Evolutionary conservation across 2,329 filamentous ascomycete genomes (phyloP).

Genomic region (Onygena corvina): DNA sequence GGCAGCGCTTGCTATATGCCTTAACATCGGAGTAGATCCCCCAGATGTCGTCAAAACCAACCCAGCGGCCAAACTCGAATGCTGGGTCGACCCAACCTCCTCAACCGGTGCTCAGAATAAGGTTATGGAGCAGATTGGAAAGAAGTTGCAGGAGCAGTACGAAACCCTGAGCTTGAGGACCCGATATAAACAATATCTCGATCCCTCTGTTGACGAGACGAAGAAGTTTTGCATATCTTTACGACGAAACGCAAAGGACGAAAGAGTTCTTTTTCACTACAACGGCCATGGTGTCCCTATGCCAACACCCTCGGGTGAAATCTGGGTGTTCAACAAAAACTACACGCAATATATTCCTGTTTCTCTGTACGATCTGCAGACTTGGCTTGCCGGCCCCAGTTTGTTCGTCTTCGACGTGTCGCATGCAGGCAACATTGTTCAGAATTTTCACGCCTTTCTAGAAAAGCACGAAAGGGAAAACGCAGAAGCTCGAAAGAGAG

Average conservation of each 20-base stretch:
- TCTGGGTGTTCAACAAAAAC: constrained; percentile 98
- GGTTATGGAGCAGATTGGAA: constrained; percentile 86
- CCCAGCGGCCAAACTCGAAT: constrained; percentile 85
- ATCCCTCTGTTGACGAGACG: constrained; percentile 93
- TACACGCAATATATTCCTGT: constrained; percentile 98
- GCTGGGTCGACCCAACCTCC: constrained; percentile 85
- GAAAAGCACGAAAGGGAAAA: constrained; percentile 92
- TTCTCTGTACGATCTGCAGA: constrained; percentile 85
- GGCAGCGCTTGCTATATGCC: constrained; percentile 80
- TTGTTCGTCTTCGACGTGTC: constrained; percentile 98
- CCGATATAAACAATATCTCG: constrained; percentile 93
- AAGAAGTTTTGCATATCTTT: constrained; percentile 91
- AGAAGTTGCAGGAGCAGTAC: constrained; percentile 90
- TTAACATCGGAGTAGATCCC: constrained; percentile 95
- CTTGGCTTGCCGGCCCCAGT: constrained; percentile 89
- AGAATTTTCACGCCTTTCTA: constrained; percentile 86
- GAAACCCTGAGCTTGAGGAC: constrained; percentile 89
- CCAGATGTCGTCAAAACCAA: constrained; percentile 94
- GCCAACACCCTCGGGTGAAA: constrained; percentile 87
- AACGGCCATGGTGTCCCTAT: constrained; percentile 96
- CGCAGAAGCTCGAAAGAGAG: constrained; percentile 58
- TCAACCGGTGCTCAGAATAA: constrained; percentile 64
- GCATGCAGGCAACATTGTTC: constrained; percentile 87
- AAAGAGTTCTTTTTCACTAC: constrained; percentile 94
- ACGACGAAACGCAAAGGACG: constrained; percentile 84